Evolutionary conservation across 345 rosid genomes (phyloP), one percentile per base, ranked within the genome.

Genomic region (Turritis glabra): DNA sequence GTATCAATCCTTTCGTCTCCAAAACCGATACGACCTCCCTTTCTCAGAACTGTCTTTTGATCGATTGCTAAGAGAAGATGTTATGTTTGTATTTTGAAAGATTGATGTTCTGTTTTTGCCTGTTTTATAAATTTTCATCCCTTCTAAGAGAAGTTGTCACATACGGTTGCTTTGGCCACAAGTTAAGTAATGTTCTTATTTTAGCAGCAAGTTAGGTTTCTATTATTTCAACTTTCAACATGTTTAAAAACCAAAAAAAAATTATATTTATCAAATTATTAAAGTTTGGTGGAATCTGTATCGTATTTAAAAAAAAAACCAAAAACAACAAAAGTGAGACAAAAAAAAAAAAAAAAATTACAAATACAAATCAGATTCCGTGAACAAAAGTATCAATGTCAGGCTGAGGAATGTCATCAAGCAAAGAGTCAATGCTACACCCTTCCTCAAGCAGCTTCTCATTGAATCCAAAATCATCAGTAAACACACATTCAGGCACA

Each of bases 1-100:
- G 90, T 81, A 85, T 95, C 76, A 83, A 90, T 80, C 99, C 97
- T 1, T 95, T 95, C 23, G 89, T 89, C 7, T 71, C 77, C 46
- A 79, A 48, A 4, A 68, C 46, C 4, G 80, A 82, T 41, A 53
- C 74, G 46, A 8, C 82, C 8, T 54, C 73, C 4, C 30, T 82
- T 56, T 52, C 89, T 5, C 81, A 62, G 66, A 83, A 29, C 78
- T 92, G 99, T 84, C 91, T 84, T 66, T 84, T 93, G 33, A 87
- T 95, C 64, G 97, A 95, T 71, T 95, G 99, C 81, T 95, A 47
- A 60, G 72, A 58, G 75, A 26, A 5, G 26, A 14, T 67, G 15
- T 30, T 22, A 14, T 48, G 32, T 72, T 7, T 59, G 5, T 60
- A 0, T 23, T 40, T 50, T 40, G 3, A 67, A 57, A 2, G 23